Evolutionary conservation across 257 asterid genomes (phyloP), one percentile per base, ranked within the genome.

Genomic region (Nicotiana paniculata): DNA sequence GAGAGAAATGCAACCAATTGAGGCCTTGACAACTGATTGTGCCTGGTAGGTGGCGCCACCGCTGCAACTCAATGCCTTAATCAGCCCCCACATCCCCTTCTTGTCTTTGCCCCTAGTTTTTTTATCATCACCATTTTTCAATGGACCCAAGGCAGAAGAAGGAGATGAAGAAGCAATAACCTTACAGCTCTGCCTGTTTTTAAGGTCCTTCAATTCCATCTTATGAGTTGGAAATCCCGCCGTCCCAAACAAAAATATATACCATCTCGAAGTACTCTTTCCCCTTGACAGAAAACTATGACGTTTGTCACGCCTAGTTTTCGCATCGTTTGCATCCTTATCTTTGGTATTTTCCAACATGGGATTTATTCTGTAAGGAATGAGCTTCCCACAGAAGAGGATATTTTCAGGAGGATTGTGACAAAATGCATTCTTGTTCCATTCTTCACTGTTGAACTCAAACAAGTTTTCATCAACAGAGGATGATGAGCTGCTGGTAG

Each of bases 301-400:
- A 39, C 76, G 37, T 43, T 32, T 37, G 10, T 61, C 16, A 6
- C 28, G 9, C 18, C 1, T 35, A 48, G 13, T 79, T 57, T 33
- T 43, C 48, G 69, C 77, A 39, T 46, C 35, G 35, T 32, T 32
- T 32, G 35, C 4, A 32, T 32, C 62, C 78, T 43, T 43, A 43
- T 75, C 81, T 57, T n/a, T 12, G 15, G 87, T 64, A 80, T 35
- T 79, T 16, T 39, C 66, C 24, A 39, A 82, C 2, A 21, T 70
- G 37, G 87, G 88, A 76, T 83, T 79, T 43, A 43, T 43, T 82
- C 65, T 85, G 79, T 48, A 51, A 58, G 93, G 86, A 81, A 92
- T 89, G 74, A 88, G 85, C 43, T 91, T 93, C 3, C 96, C 97
- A 24, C 97, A 91, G 84, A 92, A 93, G 83, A 92, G 64, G 85